phyloP scores from a whole-genome alignment of 164 flowering plant genomes.

The Magnolia sinica region DNA sequence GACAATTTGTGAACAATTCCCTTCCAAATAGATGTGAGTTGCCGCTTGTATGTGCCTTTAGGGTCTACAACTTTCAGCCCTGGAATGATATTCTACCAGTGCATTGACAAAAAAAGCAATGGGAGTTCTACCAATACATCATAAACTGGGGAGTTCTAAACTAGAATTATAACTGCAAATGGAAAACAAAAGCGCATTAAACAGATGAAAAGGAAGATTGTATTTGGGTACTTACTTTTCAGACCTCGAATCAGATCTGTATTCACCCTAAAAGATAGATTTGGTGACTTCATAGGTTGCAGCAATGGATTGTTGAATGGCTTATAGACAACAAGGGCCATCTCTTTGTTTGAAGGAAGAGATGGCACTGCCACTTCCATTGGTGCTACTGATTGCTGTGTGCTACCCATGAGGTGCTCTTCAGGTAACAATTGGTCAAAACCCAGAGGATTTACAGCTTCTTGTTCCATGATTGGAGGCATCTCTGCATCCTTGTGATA shows the following conservation, averaged over 20 bases:
- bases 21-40: no score
- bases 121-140: no score
- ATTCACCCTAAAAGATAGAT: constrained; percentile 34
- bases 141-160: no score
- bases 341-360: constrained; percentile 19
- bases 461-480: constrained; percentile 73
- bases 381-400: constrained; percentile 3
- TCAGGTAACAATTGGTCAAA: constrained; percentile 4
- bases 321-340: no score
- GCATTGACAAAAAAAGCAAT: no score
- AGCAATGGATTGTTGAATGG: not conserved
- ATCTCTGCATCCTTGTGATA: constrained; percentile 49
- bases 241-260: constrained; percentile 46
- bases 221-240: constrained; percentile 41
- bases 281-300: constrained; percentile 23
- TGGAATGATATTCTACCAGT: no score
- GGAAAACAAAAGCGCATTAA: not conserved
- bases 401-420: no score
- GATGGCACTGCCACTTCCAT: constrained; percentile 23
- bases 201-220: not conserved
- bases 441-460: constrained; percentile 31
- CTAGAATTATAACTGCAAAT: no score
- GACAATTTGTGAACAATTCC: no score
- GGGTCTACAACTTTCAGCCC: no score
- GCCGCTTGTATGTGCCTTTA: no score